These are phyloP conservation scores for Leishmania aethiopica DNA, from an alignment of 208 protist species.

Conservation along the genomic window DNA sequence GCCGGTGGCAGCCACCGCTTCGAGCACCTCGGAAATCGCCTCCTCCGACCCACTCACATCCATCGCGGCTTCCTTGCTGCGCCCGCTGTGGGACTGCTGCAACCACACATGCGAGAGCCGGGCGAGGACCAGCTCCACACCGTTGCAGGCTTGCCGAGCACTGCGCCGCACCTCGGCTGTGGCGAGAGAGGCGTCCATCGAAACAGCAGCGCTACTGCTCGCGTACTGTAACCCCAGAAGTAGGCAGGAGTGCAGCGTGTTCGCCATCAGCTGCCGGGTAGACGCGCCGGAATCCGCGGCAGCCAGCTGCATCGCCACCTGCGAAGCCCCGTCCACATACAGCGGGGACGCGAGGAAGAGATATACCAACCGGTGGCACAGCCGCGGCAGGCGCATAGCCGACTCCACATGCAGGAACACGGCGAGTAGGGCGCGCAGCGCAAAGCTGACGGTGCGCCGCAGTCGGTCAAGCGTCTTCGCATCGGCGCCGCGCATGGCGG, in stretches of 20 bases:
- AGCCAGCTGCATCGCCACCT: conserved; percentile 41
- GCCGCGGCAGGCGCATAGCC: conserved; percentile 53
- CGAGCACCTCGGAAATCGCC: conserved; percentile 22
- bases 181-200: conserved; percentile 10
- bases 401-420: conserved; percentile 53
- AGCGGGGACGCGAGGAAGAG: conserved; percentile 75
- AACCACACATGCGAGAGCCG: conserved; percentile 56
- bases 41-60: conserved; percentile 3
- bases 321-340: conserved; percentile 70
- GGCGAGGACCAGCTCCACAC: conserved; percentile 51
- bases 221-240: conserved; percentile 34
- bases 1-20: conserved; percentile 27
- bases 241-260: conserved; percentile 28
- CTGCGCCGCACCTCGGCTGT: conserved; percentile 31
- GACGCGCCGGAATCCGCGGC: conserved; percentile 17
- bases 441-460: conserved; percentile 49
- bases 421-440: conserved; percentile 55
- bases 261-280: conserved; percentile 14
- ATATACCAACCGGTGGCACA: conserved; percentile 43
- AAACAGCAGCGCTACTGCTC: conserved; percentile 11
- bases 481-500: conserved; percentile 32
- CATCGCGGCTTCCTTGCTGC: conserved; percentile 13
- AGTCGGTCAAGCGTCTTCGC: conserved; percentile 43
- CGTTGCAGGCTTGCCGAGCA: conserved; percentile 32
- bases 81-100: conserved; percentile 17